Base-by-base conservation (phyloP, 1,284 basidiomycete genomes). In the Ceratobasidium sp. region DNA sequence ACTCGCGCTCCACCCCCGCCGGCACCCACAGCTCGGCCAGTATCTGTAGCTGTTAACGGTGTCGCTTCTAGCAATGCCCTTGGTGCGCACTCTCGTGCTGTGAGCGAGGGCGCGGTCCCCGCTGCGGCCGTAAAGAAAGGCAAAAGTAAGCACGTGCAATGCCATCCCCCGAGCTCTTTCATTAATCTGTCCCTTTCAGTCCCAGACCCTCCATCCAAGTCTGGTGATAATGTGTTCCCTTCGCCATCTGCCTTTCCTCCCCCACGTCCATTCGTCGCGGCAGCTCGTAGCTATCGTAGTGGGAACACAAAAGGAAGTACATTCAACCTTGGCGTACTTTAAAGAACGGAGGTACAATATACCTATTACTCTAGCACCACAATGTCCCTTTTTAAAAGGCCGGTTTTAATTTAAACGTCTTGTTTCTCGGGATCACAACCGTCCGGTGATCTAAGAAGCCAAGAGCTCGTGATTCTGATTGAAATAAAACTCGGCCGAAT, bases 121-220 rank as follows among this genome's bases (percentile, higher is more conserved):
- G 74, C 64, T 74, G 22, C 51, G 1, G 41, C 51, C 24, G 49
- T 72, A 9, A 71, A 58, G 39, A 65, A 64, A 49, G 62, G 51
- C 54, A 74, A 65, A 63, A 76, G 72, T 65, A 72, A 76, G 72
- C 24, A 41, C 24, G 37, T 68, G 4, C 34, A 63, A 31, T 34
- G 22, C 37, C 22, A 14, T 3, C 66, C 49, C 49, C 16, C 59
- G 6, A 51, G 41, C 59, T 49, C 59, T 49, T 76, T 41, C 46
- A 41, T 76, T 24, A 37, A n/a, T 61, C 69, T 69, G 34, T 58
- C 74, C 65, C 63, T 54, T 77, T 4, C 75, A 93, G 92, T 93
- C 74, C 90, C 91, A 48, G 88, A 90, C 4, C 92, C 92, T 41
- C 91, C 92, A 29, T 88, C 91, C 0, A 88, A 85, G 74, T 86